These are phyloP conservation scores for Dovyalis caffra DNA, from an alignment of 345 rosid species.

Conservation along the genomic window DNA sequence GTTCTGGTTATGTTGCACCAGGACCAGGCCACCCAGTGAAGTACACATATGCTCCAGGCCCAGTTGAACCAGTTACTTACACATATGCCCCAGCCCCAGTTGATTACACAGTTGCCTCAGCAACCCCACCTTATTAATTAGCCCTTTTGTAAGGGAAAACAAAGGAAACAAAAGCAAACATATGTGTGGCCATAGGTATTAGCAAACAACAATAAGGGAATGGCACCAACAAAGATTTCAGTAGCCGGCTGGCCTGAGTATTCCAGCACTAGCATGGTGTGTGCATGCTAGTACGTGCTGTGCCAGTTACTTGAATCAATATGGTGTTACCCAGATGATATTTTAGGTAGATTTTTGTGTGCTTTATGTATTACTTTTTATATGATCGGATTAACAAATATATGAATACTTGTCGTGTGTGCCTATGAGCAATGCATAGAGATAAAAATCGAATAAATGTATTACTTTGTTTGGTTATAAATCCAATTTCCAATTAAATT, in stretches of 20 bases:
- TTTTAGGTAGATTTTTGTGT: neutral
- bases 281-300: neutral
- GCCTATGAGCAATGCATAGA: too few species aligned
- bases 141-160: neutral
- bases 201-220: neutral
- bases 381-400: too few species aligned
- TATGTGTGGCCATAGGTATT: neutral
- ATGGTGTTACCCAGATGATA: neutral
- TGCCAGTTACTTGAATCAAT: neutral
- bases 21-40: constrained; percentile 34
- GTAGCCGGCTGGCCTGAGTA: neutral
- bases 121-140: constrained; percentile 25
- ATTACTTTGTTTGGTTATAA: too few species aligned
- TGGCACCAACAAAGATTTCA: neutral
- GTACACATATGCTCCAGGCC: too few species aligned
- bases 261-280: neutral
- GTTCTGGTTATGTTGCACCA: constrained; percentile 58
- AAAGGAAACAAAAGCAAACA: neutral
- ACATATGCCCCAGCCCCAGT: constrained; percentile 3
- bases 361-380: neutral
- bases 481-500: too few species aligned
- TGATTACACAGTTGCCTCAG: constrained; percentile 16
- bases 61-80: too few species aligned
- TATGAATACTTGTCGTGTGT: too few species aligned
- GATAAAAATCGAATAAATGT: too few species aligned